A percentile compares a stretch with the other conserved stretches of the same genome.
Conservation (phyloP, 768 basidiomycete species). For the Inosperma sp. region DNA sequence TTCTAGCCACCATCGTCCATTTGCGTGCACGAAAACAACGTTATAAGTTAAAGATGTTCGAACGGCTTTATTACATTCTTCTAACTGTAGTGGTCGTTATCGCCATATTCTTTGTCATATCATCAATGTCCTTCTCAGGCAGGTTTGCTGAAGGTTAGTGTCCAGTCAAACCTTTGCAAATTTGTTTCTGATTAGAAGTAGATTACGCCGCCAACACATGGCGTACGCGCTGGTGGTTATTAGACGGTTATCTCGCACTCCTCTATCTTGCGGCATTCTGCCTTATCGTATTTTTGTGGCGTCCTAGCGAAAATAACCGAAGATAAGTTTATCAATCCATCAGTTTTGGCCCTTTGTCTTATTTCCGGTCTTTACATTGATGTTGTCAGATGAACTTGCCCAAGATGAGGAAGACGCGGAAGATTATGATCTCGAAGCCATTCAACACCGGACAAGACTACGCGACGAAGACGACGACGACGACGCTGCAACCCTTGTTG, state of each 20-base stretch:
- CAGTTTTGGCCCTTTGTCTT: constrained; percentile 19
- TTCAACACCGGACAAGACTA: constrained; percentile 50
- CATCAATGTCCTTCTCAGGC: constrained; percentile 86
- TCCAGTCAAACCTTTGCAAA: constrained; percentile 14
- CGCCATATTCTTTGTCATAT: constrained; percentile 87
- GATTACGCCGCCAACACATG: constrained; percentile 92
- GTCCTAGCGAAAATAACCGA: constrained; percentile 85
- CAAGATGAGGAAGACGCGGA: constrained; percentile 94
- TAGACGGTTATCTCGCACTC: constrained; percentile 91
- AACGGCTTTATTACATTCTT: constrained; percentile 78
- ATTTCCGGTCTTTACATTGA: constrained; percentile 54
- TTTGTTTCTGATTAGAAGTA: constrained; percentile 25
- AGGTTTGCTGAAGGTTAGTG: constrained; percentile 78
- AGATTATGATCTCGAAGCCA: constrained; percentile 81
- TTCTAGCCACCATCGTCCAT: constrained; percentile 79
- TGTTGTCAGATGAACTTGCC: constrained; percentile 95
- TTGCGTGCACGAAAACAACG: constrained; percentile 81
- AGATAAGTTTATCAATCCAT: constrained; percentile 50
- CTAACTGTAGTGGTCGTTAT: constrained; percentile 78
- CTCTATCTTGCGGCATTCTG: constrained; percentile 81
- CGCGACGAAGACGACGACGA: constrained; percentile 55
- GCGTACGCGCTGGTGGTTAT: constrained; percentile 90
- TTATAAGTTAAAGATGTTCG: constrained; percentile 88
- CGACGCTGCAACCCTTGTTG: constrained; percentile 72
- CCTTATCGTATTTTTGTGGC: constrained; percentile 86